Conservation (phyloP, 257 asterid species). For the Rauvolfia tetraphylla region DNA sequence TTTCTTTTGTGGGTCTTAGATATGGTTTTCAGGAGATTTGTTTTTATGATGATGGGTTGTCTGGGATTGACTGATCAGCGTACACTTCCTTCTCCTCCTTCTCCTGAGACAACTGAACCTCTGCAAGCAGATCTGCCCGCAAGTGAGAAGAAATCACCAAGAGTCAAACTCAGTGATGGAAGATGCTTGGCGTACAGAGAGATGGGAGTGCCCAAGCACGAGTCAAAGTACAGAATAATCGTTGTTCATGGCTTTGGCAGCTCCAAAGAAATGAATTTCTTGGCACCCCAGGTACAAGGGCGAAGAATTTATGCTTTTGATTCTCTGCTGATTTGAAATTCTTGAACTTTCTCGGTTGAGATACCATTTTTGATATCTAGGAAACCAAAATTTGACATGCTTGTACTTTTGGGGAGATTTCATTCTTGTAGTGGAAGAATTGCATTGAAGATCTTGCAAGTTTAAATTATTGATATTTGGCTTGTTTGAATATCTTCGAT, state of each 20-base stretch:
- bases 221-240: constrained; percentile 56
- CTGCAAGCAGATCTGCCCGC: constrained; percentile 20
- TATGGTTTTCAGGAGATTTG: constrained; percentile 71
- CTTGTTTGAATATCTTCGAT: neutral
- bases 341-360: neutral
- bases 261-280: constrained; percentile 78
- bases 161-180: constrained; percentile 74
- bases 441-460: neutral
- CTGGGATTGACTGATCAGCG: constrained; percentile 63
- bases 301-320: neutral
- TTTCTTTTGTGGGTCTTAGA: constrained; percentile 15
- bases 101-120: constrained; percentile 36
- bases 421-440: neutral
- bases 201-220: constrained; percentile 68
- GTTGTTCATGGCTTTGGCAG: constrained; percentile 91
- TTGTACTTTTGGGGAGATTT: neutral
- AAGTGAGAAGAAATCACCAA: constrained; percentile 27
- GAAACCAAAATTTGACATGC: neutral
- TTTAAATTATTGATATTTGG: neutral
- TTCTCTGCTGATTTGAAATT: constrained; percentile 11
- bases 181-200: constrained; percentile 80
- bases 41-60: constrained; percentile 71
- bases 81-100: constrained; percentile 39
- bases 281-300: constrained; percentile 63
- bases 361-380: neutral